Evolutionary conservation across 2,329 filamentous ascomycete genomes (phyloP).

Genomic region (Pseudogymnoascus verrucosus): DNA sequence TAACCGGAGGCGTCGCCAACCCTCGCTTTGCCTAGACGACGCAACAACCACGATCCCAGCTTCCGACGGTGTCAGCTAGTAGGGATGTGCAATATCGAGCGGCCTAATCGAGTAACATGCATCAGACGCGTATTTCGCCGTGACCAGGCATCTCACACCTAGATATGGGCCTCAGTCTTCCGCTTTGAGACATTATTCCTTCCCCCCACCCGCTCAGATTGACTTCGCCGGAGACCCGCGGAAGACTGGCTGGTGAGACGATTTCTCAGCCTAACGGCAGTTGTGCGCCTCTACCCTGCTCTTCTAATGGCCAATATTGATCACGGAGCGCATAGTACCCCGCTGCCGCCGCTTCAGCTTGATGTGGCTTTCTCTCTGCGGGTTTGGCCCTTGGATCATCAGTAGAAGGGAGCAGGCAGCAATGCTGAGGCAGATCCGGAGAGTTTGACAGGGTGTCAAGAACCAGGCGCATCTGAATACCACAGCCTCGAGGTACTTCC

Average conservation of each 20-base stretch:
- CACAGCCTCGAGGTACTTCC: slow-evolving; percentile 1
- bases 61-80: neutral
- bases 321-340: neutral
- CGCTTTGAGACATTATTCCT: slow-evolving; percentile 7
- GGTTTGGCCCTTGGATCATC: neutral
- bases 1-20: neutral
- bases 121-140: slow-evolving; percentile 3
- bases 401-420: neutral
- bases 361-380: neutral
- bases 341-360: neutral
- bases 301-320: slow-evolving; percentile 1
- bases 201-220: neutral
- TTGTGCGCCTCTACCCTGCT: neutral
- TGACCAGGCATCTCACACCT: slow-evolving; percentile 4
- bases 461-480: neutral
- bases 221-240: neutral
- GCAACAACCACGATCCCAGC: neutral
- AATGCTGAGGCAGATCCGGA: neutral
- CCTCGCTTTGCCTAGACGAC: neutral
- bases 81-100: neutral
- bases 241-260: slow-evolving; percentile 3
- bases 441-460: slow-evolving; percentile 2
- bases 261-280: neutral
- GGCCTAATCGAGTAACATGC: slow-evolving; percentile 8
- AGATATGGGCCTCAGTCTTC: slow-evolving; percentile 3